Conservation (phyloP, 768 basidiomycete genomes). For the Coprinellus aureogranulatus region DNA sequence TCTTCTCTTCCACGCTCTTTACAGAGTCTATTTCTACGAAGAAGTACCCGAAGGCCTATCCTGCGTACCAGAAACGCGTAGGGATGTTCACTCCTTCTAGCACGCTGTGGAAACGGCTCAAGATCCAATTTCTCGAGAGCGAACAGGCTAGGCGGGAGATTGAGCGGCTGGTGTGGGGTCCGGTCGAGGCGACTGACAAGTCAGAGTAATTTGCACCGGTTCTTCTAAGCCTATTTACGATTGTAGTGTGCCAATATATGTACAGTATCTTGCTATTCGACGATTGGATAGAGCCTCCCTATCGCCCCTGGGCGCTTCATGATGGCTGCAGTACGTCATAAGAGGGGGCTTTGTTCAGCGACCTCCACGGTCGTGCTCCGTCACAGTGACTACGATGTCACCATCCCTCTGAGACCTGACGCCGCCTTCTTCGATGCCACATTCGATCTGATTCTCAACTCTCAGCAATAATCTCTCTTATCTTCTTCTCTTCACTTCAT, state of each 20-base stretch:
- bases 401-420: too few species aligned
- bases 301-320: too few species aligned
- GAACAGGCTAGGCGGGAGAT: slow-evolving; percentile 10
- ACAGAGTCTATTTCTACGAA: slow-evolving; percentile 75
- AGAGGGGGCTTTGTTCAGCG: too few species aligned
- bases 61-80: slow-evolving; percentile 72
- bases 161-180: slow-evolving; percentile 20
- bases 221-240: neutral
- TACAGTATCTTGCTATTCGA: too few species aligned
- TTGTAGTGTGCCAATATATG: neutral
- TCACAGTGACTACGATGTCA: too few species aligned
- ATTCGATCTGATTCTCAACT: too few species aligned
- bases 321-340: too few species aligned
- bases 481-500: too few species aligned
- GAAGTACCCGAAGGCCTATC: slow-evolving; percentile 74
- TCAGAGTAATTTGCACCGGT: neutral
- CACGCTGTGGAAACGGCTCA: slow-evolving; percentile 14
- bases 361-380: too few species aligned
- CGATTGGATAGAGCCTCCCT: too few species aligned
- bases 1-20: slow-evolving; percentile 73
- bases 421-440: too few species aligned
- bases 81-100: slow-evolving; percentile 65
- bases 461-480: too few species aligned
- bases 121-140: slow-evolving; percentile 9
- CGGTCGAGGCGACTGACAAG: slow-evolving; percentile 2